phyloP scores from a whole-genome alignment of 192 early-diverging fungal genomes.

The Pilaira anomala region DNA sequence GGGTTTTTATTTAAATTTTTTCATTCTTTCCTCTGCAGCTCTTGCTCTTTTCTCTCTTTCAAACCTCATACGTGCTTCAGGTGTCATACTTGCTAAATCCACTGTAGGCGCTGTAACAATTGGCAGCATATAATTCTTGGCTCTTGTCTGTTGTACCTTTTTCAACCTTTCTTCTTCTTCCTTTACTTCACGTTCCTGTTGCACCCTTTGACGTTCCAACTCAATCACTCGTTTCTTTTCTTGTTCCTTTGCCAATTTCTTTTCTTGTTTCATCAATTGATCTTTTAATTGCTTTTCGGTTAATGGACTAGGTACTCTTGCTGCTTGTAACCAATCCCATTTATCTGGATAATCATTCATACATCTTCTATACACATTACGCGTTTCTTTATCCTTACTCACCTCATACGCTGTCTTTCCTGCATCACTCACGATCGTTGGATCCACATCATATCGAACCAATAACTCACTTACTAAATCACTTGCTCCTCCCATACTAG shows the following conservation, averaged over 20 bases:
- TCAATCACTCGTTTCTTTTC: conserved; percentile 57
- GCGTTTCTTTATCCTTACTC: conserved; percentile 62
- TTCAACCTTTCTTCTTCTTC: conserved; percentile 11
- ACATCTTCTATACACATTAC: conserved; percentile 72
- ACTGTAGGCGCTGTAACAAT: conserved; percentile 24
- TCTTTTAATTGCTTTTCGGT: conserved; percentile 69
- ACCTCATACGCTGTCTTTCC: conserved; percentile 65
- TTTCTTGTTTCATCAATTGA: conserved; percentile 56
- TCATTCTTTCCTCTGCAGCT: conserved; percentile 68
- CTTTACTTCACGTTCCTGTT: conserved; percentile 30
- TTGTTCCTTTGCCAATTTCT: conserved; percentile 60
- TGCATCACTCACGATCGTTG: conserved; percentile 43
- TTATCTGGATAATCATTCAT: conserved; percentile 55
- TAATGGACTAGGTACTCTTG: conserved; percentile 70
- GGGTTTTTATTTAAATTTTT: background rate
- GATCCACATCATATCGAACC: conserved; percentile 74
- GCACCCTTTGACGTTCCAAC: conserved; percentile 38
- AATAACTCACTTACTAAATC: conserved; percentile 60
- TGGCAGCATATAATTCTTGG: conserved; percentile 21
- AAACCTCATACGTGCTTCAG: conserved; percentile 65
- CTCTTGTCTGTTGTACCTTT: conserved; percentile 19
- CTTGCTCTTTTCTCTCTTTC: conserved; percentile 78
- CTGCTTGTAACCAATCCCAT: conserved; percentile 63
- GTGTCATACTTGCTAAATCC: conserved; percentile 48
- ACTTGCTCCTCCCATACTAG: conserved; percentile 48